Evolutionary conservation across 352 stramenopile genomes (phyloP), one percentile per base, ranked within the genome.

Genomic region (Phytophthora hybrid): DNA sequence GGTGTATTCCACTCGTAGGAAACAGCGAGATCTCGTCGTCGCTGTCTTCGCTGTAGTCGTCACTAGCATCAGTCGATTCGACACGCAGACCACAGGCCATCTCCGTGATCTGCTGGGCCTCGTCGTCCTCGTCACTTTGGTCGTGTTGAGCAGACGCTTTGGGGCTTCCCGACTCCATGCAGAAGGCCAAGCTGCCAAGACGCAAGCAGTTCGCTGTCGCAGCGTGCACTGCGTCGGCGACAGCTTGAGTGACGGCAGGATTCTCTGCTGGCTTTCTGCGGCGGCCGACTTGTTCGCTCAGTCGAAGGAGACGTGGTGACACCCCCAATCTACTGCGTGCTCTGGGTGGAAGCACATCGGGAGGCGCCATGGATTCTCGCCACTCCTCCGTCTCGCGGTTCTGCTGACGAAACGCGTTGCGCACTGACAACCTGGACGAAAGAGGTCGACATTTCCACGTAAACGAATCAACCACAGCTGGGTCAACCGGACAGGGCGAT

Each of bases 401-500:
- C 7, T 77, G 64, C 32, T 91, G 82, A 9, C 77, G 80, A 41
- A 82, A 77, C 9, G 84, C 84, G 19, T 82, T 90, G 8, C 84
- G 77, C 37, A 93, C 71, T 0, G 86, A 80, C n/a, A 76, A 66
- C 10, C 86, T 77, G 1, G 86, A 90, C 4, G 80, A 72, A 47
- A 91, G 61, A 1, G 84, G 83, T 0, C 83, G 81, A 2, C 81
- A 73, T 66, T 78, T 82, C 82, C 82, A 93, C 13, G 71, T 82
- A 39, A 83, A 83, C 5, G 63, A 70, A 6, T 77, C 44, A 3
- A 51, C 56, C 39, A 71, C 34, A 23, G 62, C 47, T 41, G 62
- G 63, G 51, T 53, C 26, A 60, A 59, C 55, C 52, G 52, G 49
- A 23, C 65, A n/a, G 4, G 54, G 16, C 10, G 26, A 70, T 4